These are phyloP conservation scores for Alternaria sp. DNA, from an alignment of 2,329 filamentous ascomycete genomes.

Conservation along the genomic window DNA sequence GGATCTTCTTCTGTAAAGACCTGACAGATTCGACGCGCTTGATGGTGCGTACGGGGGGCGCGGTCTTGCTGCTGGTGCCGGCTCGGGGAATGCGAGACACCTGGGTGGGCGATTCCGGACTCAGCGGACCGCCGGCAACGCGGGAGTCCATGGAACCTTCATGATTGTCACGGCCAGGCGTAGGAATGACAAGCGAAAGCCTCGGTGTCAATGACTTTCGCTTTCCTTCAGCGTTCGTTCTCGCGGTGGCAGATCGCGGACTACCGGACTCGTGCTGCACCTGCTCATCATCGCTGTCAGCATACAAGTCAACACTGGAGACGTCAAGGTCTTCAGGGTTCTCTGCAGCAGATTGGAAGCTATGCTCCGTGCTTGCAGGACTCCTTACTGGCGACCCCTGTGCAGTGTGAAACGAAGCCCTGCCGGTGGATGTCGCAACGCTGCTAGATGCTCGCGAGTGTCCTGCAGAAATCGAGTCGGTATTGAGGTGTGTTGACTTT, in stretches of 20 bases:
- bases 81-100: conserved; percentile 38
- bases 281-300: conserved; percentile 25
- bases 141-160: conserved; percentile 1
- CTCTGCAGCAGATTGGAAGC: conserved; percentile 28
- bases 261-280: background rate
- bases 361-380: conserved; percentile 22
- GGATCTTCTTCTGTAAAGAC: conserved; percentile 1
- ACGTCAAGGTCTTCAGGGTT: conserved; percentile 7
- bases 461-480: background rate
- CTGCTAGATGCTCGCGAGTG: conserved; percentile 24
- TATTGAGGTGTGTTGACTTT: conserved; percentile 5
- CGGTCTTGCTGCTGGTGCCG: conserved; percentile 2
- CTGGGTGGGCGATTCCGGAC: conserved; percentile 11
- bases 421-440: conserved; percentile 26
- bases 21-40: conserved; percentile 26
- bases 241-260: background rate
- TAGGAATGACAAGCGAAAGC: conserved; percentile 26
- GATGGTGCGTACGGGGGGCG: conserved; percentile 11
- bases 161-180: background rate
- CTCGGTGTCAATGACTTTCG: conserved; percentile 18
- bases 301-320: conserved; percentile 12
- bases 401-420: conserved; percentile 27
- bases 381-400: conserved; percentile 40
- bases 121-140: background rate
- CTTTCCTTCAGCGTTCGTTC: background rate